phyloP scores from a whole-genome alignment of 331 rosid genomes.

The Rhamnella rubrinervis region DNA sequence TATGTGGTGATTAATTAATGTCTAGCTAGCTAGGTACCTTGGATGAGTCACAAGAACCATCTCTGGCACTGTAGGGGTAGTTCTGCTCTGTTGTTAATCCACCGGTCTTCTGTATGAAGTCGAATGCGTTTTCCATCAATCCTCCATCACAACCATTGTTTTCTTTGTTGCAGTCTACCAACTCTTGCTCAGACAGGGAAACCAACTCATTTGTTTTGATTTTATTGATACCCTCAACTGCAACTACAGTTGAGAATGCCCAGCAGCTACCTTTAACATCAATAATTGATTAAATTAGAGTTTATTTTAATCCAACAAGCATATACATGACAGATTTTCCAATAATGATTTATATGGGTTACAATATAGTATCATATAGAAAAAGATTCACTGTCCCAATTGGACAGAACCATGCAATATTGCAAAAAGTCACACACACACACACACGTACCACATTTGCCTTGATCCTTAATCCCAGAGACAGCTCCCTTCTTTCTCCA shows the following conservation, averaged over 20 bases:
- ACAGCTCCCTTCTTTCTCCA: slow-evolving; percentile 90
- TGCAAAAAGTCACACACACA: not conserved
- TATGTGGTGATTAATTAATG: not conserved
- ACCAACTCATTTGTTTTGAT: slow-evolving; percentile 50
- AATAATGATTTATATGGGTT: too few relatives aligned
- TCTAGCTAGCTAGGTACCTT: not conserved
- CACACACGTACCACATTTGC: slow-evolving; percentile 55
- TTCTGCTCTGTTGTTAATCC: slow-evolving; percentile 61
- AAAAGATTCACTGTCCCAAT: too few relatives aligned
- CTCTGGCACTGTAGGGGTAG: slow-evolving; percentile 60
- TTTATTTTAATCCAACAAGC: not conserved
- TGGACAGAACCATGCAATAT: not conserved
- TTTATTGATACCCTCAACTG: slow-evolving; percentile 76
- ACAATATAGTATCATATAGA: too few relatives aligned
- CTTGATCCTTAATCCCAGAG: slow-evolving; percentile 68
- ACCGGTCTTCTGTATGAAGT: slow-evolving; percentile 53
- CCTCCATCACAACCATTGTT: slow-evolving; percentile 78
- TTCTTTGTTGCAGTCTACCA: slow-evolving; percentile 54
- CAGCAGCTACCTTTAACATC: slow-evolving; percentile 64
- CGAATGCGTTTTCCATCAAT: slow-evolving; percentile 57
- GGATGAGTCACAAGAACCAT: slow-evolving; percentile 49
- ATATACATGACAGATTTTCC: not conserved
- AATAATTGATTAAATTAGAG: not conserved
- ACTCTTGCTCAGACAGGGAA: slow-evolving; percentile 76
- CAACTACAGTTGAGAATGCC: slow-evolving; percentile 79